These are phyloP conservation scores for Trypanosoma cruzi DNA, from an alignment of 208 protist species.

Conservation along the genomic window DNA sequence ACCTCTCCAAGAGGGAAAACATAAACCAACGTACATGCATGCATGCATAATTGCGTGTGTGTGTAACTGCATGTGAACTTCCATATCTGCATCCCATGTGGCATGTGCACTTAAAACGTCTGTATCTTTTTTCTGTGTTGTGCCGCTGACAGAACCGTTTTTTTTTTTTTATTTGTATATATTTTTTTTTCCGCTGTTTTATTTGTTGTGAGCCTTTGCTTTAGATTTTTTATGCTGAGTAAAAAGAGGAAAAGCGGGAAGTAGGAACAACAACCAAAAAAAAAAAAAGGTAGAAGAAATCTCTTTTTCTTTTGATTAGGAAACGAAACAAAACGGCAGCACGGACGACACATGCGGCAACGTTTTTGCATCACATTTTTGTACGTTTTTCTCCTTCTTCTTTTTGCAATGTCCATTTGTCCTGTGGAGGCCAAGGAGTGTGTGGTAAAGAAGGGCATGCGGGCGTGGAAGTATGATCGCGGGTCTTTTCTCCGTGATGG, in stretches of 20 bases:
- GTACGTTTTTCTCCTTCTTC: conserved; percentile 12
- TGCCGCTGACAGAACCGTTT: too few species aligned
- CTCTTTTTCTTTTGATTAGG: background rate
- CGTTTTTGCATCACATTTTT: background rate
- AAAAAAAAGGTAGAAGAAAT: too few species aligned
- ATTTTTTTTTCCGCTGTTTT: too few species aligned
- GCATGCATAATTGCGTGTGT: background rate
- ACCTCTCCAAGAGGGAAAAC: background rate
- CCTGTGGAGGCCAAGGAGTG: conserved; percentile 52
- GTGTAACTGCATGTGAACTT: background rate
- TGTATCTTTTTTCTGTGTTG: background rate
- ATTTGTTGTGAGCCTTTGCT: too few species aligned
- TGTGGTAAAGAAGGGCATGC: conserved; percentile 25
- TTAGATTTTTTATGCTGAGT: too few species aligned
- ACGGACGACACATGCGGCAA: background rate
- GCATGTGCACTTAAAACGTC: background rate
- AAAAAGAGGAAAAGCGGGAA: too few species aligned
- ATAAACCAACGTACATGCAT: background rate
- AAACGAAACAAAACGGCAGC: background rate
- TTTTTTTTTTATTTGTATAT: too few species aligned
- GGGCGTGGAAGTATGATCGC: conserved; percentile 65
- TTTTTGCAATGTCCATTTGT: background rate
- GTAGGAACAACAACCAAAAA: too few species aligned
- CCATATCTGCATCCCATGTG: too few species aligned
- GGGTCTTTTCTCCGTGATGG: conserved; percentile 57